Percentiles rank a stretch among this genome's conserved stretches.
Evolutionary conservation across 495 filamentous ascomycete species (phyloP).

Genomic region (Sordaria brevicollis): DNA sequence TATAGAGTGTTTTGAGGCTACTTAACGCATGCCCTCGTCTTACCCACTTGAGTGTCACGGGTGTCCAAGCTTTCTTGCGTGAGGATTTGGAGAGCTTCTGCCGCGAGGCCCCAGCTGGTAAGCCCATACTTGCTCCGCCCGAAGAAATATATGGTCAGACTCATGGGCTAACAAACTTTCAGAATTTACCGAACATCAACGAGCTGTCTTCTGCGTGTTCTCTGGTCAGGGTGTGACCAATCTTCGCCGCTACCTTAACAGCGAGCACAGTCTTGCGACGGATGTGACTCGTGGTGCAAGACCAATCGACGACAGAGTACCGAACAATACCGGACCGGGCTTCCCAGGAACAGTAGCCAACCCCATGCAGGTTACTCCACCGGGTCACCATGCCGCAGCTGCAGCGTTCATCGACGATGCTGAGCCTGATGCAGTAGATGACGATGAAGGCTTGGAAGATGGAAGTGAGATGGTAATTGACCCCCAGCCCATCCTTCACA

Average conservation of each 20-base stretch:
- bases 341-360: neutral
- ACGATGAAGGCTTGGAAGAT: conserved; percentile 33
- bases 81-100: conserved; percentile 74
- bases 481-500: conserved; percentile 12
- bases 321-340: neutral
- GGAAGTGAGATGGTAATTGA: conserved; percentile 33
- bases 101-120: conserved; percentile 70
- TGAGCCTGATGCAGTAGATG: conserved; percentile 28
- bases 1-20: conserved; percentile 80
- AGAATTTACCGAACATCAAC: conserved; percentile 95
- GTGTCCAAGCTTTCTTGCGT: conserved; percentile 73
- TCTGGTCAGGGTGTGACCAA: conserved; percentile 73
- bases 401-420: conserved; percentile 17
- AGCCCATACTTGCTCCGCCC: conserved; percentile 1
- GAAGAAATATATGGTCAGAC: neutral
- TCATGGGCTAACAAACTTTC: conserved; percentile 18
- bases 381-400: conserved; percentile 13
- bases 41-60: conserved; percentile 91
- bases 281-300: neutral
- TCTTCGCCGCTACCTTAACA: conserved; percentile 69
- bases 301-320: neutral
- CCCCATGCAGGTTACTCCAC: neutral
- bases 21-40: conserved; percentile 85
- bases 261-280: conserved; percentile 23
- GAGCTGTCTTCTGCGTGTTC: conserved; percentile 94